phyloP scores from a whole-genome alignment of 805 yeast genomes.

The Monosporozyma servazzii region DNA sequence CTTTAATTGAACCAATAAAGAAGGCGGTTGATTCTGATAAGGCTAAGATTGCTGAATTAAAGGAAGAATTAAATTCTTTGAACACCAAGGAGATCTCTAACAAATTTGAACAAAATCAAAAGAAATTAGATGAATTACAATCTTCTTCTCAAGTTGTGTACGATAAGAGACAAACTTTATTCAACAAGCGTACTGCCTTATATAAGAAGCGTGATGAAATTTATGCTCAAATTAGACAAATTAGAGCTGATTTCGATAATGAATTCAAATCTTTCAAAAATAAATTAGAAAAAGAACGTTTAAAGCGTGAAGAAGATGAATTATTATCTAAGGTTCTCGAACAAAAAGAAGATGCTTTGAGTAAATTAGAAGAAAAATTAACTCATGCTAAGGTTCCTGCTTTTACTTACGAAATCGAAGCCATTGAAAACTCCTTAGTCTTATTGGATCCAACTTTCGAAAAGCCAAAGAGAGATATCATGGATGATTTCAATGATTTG shows the following conservation, averaged over 20 bases:
- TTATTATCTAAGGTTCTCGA: constrained; percentile 38
- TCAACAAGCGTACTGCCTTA: constrained; percentile 56
- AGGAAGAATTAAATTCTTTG: constrained; percentile 48
- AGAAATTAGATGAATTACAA: constrained; percentile 59
- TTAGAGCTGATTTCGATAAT: constrained; percentile 65
- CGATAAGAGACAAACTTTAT: constrained; percentile 57
- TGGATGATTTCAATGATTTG: constrained; percentile 26
- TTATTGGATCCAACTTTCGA: constrained; percentile 75
- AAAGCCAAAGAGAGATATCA: constrained; percentile 36
- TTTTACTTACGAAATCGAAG: constrained; percentile 64
- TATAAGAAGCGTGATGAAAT: constrained; percentile 60
- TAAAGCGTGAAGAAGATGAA: constrained; percentile 51
- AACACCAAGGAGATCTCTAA: constrained; percentile 58
- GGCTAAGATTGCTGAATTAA: constrained; percentile 64
- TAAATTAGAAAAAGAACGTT: constrained; percentile 64
- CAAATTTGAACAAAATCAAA: constrained; percentile 59
- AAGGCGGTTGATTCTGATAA: constrained; percentile 71
- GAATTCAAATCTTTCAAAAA: constrained; percentile 64
- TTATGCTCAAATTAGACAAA: constrained; percentile 55
- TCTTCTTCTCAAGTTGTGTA: constrained; percentile 49
- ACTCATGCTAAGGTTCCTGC: constrained; percentile 76
- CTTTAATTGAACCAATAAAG: constrained; percentile 64
- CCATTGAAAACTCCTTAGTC: constrained; percentile 61
- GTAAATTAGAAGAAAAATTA: constrained; percentile 60
- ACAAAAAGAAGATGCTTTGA: constrained; percentile 43